Evolutionary conservation across 148 eudicot species (phyloP), one percentile per base, ranked within the genome.

Genomic region (Hydrangea macrophylla): DNA sequence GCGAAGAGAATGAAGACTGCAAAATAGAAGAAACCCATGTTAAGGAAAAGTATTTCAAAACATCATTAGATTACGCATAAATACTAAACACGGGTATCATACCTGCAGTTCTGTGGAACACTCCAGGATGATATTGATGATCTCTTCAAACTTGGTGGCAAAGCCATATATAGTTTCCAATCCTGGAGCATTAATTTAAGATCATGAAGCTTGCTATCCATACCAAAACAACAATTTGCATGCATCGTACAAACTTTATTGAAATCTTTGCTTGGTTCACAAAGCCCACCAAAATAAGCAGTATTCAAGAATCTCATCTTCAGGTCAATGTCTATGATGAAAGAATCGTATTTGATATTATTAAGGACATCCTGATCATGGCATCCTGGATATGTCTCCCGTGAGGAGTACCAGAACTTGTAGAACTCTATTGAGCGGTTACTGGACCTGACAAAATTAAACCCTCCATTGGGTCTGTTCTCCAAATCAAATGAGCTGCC

Each of bases 221-320:
- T 70, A 26, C 88, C 88, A 48, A 53, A 56, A 70, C 88, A 84
- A 58, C 88, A 84, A 58, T 84, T 84, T 20, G 88, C 83, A 77
- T 84, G 88, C 88, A 84, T 84, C 9, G 87, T 83, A 73, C 85
- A 79, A 24, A 84, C 85, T 69, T 62, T 44, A 60, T 76, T 81
- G 51, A 84, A 68, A 76, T 84, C 77, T 72, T 74, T 81, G 67
- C 85, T 81, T 3, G 84, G 77, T 70, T 83, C 79, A 69, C 90
- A 86, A 20, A 86, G 77, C 15, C 90, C 90, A 26, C 90, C 88
- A 61, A 86, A 86, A 62, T 75, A 64, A 45, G 80, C 68, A 37
- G 90, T 83, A 78, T 81, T 75, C 60, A 86, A 67, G 64, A 84
- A 86, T 72, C 82, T 86, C 60, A 86, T 82, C 59, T 59, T 73